Evolutionary conservation across 768 basidiomycete genomes (phyloP).

Genomic region (Imleria badia): DNA sequence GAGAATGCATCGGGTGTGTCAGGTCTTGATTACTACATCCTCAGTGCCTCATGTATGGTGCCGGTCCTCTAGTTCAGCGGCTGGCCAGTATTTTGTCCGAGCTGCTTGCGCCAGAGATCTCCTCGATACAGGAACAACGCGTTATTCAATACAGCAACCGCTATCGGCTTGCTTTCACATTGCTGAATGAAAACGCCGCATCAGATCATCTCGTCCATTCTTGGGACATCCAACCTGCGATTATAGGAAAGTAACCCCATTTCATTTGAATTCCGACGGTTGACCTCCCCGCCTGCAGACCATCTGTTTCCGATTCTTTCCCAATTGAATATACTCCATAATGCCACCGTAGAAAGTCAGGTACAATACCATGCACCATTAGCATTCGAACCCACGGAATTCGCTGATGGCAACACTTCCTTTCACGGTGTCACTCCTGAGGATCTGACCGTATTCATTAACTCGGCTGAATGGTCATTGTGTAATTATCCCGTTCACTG

Average conservation of each 20-base stretch:
- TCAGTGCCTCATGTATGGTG: conserved; percentile 11
- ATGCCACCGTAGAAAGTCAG: conserved; percentile 93
- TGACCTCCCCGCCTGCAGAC: conserved; percentile 41
- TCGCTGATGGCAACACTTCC: conserved; percentile 34
- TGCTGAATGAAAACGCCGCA: conserved; percentile 87
- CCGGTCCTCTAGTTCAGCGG: conserved; percentile 34
- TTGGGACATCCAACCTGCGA: conserved; percentile 73
- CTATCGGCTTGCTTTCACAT: conserved; percentile 87
- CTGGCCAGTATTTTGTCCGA: conserved; percentile 39
- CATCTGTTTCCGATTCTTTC: conserved; percentile 67
- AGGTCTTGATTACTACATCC: not conserved
- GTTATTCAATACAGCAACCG: conserved; percentile 76
- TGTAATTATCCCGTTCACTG: conserved; percentile 47
- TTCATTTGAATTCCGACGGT: conserved; percentile 17
- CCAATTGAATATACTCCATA: conserved; percentile 68
- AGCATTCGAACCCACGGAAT: conserved; percentile 62
- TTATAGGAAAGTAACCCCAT: conserved; percentile 52
- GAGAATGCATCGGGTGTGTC: conserved; percentile 31
- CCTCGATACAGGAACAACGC: conserved; percentile 49
- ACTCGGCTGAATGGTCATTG: conserved; percentile 94
- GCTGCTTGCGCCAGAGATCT: conserved; percentile 43
- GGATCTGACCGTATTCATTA: conserved; percentile 89
- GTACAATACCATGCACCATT: conserved; percentile 90
- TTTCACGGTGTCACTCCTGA: conserved; percentile 69
- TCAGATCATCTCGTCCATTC: conserved; percentile 54